Conservation (phyloP, 2,329 filamentous ascomycete species). For the Remersonia thermophila region DNA sequence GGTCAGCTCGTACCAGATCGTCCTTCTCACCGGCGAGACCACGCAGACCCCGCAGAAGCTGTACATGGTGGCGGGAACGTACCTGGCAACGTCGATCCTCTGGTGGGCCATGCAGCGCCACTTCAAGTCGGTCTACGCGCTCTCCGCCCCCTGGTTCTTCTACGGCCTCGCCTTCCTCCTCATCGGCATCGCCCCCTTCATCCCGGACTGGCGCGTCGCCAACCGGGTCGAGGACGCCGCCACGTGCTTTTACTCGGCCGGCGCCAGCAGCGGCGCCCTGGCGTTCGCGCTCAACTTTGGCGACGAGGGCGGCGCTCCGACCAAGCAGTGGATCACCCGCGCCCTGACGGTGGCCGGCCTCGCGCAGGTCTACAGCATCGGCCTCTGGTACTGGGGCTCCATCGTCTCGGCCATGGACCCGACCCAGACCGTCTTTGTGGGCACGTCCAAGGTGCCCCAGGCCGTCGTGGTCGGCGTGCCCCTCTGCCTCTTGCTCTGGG, state of each 20-base stretch:
- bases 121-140: slow-evolving; percentile 41
- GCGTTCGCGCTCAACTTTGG: slow-evolving; percentile 59
- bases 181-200: slow-evolving; percentile 49
- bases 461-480: slow-evolving; percentile 40
- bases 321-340: slow-evolving; percentile 54
- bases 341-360: slow-evolving; percentile 55
- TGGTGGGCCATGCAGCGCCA: slow-evolving; percentile 54
- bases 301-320: slow-evolving; percentile 46
- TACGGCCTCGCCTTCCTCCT: slow-evolving; percentile 52
- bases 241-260: slow-evolving; percentile 48
- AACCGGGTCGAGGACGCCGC: slow-evolving; percentile 45
- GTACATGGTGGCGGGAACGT: slow-evolving; percentile 48
- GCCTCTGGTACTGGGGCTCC: slow-evolving; percentile 55
- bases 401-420: slow-evolving; percentile 32
- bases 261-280: slow-evolving; percentile 49
- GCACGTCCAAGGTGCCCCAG: slow-evolving; percentile 20
- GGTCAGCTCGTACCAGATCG: slow-evolving; percentile 56
- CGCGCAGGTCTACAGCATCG: slow-evolving; percentile 52
- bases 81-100: slow-evolving; percentile 42
- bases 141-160: slow-evolving; percentile 50
- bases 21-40: slow-evolving; percentile 50
- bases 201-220: slow-evolving; percentile 25
- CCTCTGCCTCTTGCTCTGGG: slow-evolving; percentile 44
- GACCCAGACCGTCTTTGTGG: slow-evolving; percentile 29
- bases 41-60: slow-evolving; percentile 46